Conservation (phyloP, 192 early-diverging fungal species). For the Rhizophagus clarus region DNA sequence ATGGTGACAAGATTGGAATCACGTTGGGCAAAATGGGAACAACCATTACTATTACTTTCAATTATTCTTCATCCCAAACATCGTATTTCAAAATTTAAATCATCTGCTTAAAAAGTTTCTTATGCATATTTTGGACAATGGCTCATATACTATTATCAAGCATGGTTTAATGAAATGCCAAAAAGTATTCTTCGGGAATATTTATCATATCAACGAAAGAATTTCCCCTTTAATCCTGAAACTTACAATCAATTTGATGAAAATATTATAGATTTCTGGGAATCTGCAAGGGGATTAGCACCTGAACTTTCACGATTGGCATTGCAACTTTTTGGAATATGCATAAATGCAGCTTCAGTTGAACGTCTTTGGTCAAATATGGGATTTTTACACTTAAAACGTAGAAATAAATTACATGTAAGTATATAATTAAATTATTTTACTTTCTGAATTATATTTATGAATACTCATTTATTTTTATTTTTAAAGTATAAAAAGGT, state of each 20-base stretch:
- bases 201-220: neutral
- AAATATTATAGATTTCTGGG: slow-evolving; percentile 1
- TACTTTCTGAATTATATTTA: too few relatives aligned
- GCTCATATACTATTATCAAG: neutral
- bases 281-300: neutral
- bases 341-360: too few relatives aligned
- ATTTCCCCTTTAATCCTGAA: neutral
- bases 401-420: neutral
- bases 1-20: neutral
- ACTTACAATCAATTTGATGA: neutral
- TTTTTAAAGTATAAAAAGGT: slow-evolving; percentile 7
- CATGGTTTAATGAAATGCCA: neutral
- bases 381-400: slow-evolving; percentile 5
- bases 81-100: neutral
- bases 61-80: neutral
- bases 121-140: neutral
- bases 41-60: too few relatives aligned
- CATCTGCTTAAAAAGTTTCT: neutral
- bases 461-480: too few relatives aligned
- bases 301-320: neutral
- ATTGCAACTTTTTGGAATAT: neutral
- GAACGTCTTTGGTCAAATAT: neutral
- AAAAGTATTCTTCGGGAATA: neutral
- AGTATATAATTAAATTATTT: too few relatives aligned
- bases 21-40: too few relatives aligned